phyloP scores from a whole-genome alignment of 768 basidiomycete species.

The Suillus paluster region DNA sequence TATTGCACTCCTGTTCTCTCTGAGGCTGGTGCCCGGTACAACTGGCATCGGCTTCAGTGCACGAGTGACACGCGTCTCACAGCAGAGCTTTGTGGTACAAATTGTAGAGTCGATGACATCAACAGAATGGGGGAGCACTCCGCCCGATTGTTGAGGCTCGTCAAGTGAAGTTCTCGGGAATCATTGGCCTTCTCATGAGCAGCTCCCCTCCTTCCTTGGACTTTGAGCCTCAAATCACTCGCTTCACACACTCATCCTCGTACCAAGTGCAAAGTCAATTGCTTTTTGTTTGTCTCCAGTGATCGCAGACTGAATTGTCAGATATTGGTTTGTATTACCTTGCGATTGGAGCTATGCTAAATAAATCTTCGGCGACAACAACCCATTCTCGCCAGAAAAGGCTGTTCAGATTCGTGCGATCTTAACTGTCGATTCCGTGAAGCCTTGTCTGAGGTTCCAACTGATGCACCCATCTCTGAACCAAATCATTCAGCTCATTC shows the following conservation, averaged over 20 bases:
- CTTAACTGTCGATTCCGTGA: background rate
- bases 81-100: too few relatives aligned
- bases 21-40: too few relatives aligned
- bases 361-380: too few relatives aligned
- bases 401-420: background rate
- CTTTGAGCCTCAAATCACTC: background rate
- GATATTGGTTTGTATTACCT: too few relatives aligned
- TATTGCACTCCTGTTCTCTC: too few relatives aligned
- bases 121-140: constrained; percentile 12
- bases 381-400: background rate
- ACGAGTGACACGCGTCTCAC: too few relatives aligned
- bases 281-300: background rate
- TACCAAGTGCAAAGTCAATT: background rate
- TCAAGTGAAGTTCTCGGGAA: background rate
- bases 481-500: too few relatives aligned
- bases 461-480: background rate
- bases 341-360: too few relatives aligned
- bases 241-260: background rate
- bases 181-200: background rate
- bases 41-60: too few relatives aligned
- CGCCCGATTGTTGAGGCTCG: constrained; percentile 15
- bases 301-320: background rate
- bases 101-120: too few relatives aligned
- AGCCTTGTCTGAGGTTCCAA: background rate
- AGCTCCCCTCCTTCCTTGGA: background rate